Conservation (phyloP, 2,329 filamentous ascomycete genomes). For the Tricladium varicosporioides region DNA sequence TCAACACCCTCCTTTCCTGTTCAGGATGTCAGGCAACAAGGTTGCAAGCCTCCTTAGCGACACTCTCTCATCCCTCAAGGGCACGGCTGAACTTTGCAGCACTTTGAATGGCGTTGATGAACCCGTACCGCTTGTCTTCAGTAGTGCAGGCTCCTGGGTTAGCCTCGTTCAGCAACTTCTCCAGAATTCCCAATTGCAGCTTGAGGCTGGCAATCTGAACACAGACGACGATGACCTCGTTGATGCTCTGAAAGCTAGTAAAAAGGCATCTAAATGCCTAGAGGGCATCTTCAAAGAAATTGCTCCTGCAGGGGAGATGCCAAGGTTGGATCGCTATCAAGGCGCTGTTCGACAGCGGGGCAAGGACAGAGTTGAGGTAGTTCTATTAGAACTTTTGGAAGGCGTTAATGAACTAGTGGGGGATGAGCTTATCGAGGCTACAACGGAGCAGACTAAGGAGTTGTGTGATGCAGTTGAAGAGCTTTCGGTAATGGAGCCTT, state of each 20-base stretch:
- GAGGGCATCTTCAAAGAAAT: not conserved
- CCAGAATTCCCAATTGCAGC: not conserved
- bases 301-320: not conserved
- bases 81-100: not conserved
- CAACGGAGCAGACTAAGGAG: not conserved
- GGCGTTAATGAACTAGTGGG: not conserved
- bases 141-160: not conserved
- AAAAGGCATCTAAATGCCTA: not conserved
- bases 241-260: not conserved
- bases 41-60: too few species aligned
- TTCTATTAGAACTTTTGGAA: not conserved
- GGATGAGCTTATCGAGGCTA: not conserved
- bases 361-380: not conserved
- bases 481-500: not conserved
- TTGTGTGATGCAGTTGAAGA: not conserved
- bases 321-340: not conserved
- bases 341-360: not conserved
- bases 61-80: not conserved
- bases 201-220: not conserved
- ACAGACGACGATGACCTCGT: not conserved
- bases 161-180: not conserved
- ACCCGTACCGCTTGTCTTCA: not conserved
- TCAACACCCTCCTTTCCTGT: too few species aligned
- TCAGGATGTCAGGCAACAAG: too few species aligned
- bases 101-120: not conserved